A percentile compares a stretch with the other conserved stretches of the same genome.
Conservation (phyloP, 1,284 basidiomycete species). For the Cystobasidiaceae sp. region DNA sequence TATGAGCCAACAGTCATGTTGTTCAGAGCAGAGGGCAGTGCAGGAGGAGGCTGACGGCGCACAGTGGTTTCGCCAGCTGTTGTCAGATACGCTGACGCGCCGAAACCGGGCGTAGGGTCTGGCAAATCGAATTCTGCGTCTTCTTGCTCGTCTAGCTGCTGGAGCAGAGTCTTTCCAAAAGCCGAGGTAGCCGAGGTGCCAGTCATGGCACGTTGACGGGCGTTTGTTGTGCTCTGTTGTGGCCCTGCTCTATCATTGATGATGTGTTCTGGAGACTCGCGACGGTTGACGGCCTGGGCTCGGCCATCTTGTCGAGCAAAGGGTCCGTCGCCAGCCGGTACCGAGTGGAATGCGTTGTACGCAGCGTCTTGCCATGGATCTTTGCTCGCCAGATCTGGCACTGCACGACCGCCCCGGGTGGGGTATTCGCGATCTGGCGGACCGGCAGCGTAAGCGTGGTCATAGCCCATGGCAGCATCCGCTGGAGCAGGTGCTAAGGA, state of each 20-base stretch:
- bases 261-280: too few species aligned
- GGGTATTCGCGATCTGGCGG: neutral
- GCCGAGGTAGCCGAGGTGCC: neutral
- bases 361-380: conserved; percentile 44
- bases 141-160: conserved; percentile 30
- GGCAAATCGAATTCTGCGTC: conserved; percentile 2
- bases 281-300: too few species aligned
- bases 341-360: conserved; percentile 70
- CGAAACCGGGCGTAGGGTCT: conserved; percentile 18
- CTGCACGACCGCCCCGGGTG: neutral
- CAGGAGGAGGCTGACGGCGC: conserved; percentile 17
- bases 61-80: neutral
- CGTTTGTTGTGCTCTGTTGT: neutral
- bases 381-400: neutral
- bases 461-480: too few species aligned
- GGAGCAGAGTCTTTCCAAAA: conserved; percentile 29
- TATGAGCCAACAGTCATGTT: neutral
- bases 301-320: too few species aligned
- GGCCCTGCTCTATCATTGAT: too few species aligned
- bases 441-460: neutral
- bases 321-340: conserved; percentile 45
- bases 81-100: conserved; percentile 5
- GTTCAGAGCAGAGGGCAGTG: neutral
- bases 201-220: neutral
- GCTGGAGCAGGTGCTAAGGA: neutral